These are phyloP conservation scores for Tetrahymena elliotti DNA, from an alignment of 73 alveolate species.

Conservation along the genomic window DNA sequence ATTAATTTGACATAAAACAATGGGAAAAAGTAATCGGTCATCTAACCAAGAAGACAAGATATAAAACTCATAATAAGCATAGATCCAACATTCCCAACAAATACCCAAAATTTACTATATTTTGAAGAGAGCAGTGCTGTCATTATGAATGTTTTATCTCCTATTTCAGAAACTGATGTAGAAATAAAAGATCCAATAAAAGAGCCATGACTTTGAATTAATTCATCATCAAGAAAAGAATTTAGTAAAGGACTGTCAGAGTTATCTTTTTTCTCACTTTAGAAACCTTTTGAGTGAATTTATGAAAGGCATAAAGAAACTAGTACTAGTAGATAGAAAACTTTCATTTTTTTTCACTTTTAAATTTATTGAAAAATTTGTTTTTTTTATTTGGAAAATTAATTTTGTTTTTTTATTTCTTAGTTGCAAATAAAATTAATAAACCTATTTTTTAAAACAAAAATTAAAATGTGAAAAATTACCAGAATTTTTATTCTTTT, in stretches of 20 bases:
- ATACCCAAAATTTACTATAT: conserved; percentile 4
- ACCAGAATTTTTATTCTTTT: not conserved
- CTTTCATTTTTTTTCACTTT: not conserved
- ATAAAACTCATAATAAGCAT: conserved; percentile 10
- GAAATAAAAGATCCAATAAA: not conserved
- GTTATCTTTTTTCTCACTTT: not conserved
- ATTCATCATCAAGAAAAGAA: not conserved
- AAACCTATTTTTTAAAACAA: not conserved
- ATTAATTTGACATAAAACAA: not conserved
- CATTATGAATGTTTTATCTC: conserved; percentile 12
- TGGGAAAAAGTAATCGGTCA: not conserved
- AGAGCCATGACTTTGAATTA: not conserved
- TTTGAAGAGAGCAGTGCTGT: conserved; percentile 5
- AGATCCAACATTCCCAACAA: not conserved
- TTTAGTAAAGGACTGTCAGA: not conserved
- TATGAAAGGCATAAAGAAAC: not conserved
- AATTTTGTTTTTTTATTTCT: too few relatives aligned
- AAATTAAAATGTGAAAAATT: too few relatives aligned
- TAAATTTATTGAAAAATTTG: too few relatives aligned
- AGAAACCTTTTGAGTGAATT: not conserved
- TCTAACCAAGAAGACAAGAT: conserved; percentile 5
- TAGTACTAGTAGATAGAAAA: not conserved
- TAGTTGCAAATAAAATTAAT: not conserved
- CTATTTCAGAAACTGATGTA: conserved; percentile 7
- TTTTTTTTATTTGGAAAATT: not conserved